Conservation (phyloP, 106 monocot genomes). For the Cymbidium sinense region DNA sequence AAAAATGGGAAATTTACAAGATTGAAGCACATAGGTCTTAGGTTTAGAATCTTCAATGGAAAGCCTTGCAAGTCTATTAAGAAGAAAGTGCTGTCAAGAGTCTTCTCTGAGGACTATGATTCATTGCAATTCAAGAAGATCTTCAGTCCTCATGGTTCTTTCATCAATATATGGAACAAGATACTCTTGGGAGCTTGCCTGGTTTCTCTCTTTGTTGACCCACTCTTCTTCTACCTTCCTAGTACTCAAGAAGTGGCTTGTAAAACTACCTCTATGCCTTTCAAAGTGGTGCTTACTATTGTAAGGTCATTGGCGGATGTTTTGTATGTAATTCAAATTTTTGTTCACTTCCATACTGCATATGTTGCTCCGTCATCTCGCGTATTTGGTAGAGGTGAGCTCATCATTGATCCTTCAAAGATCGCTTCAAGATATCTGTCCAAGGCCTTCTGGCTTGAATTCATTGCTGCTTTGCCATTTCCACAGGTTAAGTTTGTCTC, state of each 20-base stretch:
- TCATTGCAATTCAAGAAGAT: conserved; percentile 24
- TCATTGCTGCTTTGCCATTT: conserved; percentile 70
- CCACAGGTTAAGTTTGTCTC: conserved; percentile 45
- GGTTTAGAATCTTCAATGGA: conserved; percentile 11
- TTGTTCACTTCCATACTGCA: conserved; percentile 64
- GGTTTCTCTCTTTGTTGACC: conserved; percentile 71
- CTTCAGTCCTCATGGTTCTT: conserved; percentile 55
- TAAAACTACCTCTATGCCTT: conserved; percentile 28
- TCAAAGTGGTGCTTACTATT: conserved; percentile 39
- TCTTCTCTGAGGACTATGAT: conserved; percentile 79
- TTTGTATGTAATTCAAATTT: conserved; percentile 58
- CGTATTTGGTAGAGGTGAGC: conserved; percentile 87
- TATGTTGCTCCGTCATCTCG: conserved; percentile 83
- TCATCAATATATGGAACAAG: conserved; percentile 59
- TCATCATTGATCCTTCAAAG: conserved; percentile 55
- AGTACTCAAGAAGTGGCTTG: conserved; percentile 28
- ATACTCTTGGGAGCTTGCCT: conserved; percentile 49
- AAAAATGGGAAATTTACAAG: not conserved
- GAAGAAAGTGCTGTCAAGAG: conserved; percentile 44
- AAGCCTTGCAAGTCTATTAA: conserved; percentile 28
- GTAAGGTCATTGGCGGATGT: conserved; percentile 55
- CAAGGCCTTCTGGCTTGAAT: conserved; percentile 52
- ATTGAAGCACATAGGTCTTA: not conserved
- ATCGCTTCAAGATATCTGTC: conserved; percentile 58
- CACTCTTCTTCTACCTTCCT: conserved; percentile 72